These are phyloP conservation scores for Cryomyces minteri DNA, from an alignment of 495 filamentous ascomycete species.

Conservation along the genomic window DNA sequence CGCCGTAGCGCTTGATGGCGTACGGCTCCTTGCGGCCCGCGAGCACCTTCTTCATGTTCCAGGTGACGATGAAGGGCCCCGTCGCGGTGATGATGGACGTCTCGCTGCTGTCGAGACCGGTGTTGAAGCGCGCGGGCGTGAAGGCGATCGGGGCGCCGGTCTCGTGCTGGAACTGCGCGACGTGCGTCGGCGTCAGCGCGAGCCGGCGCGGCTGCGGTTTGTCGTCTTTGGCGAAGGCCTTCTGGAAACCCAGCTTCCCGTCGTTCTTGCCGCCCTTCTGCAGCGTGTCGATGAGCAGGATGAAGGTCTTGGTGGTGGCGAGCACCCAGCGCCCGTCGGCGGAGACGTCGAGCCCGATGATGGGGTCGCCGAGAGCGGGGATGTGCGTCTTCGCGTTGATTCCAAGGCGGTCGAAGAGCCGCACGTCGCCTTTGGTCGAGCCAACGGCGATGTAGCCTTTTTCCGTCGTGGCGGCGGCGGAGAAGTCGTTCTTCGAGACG, in stretches of 20 bases:
- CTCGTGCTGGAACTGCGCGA: constrained; percentile 93
- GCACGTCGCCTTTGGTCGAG: constrained; percentile 92
- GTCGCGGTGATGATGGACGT: constrained; percentile 94
- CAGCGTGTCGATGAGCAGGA: constrained; percentile 77
- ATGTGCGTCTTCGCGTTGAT: constrained; percentile 97
- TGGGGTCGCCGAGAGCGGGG: constrained; percentile 85
- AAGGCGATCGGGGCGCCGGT: constrained; percentile 73
- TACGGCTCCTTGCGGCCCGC: constrained; percentile 69
- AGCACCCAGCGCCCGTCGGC: constrained; percentile 92
- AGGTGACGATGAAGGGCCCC: constrained; percentile 91
- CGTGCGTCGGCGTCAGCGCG: constrained; percentile 68
- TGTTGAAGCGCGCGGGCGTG: constrained; percentile 87
- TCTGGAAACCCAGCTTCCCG: constrained; percentile 94
- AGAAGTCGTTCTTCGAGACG: constrained; percentile 90
- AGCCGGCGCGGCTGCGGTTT: constrained; percentile 91
- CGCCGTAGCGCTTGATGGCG: constrained; percentile 84
- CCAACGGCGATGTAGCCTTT: constrained; percentile 94
- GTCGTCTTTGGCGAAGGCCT: constrained; percentile 72
- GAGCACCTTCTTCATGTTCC: constrained; percentile 81
- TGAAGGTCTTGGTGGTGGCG: constrained; percentile 85
- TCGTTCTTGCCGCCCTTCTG: constrained; percentile 92
- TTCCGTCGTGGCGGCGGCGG: constrained; percentile 78
- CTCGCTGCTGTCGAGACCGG: constrained; percentile 58
- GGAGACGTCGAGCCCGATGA: constrained; percentile 85
- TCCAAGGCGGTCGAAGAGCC: constrained; percentile 87